Evolutionary conservation across 352 stramenopile genomes (phyloP).

Genomic region (Globisporangium polare): DNA sequence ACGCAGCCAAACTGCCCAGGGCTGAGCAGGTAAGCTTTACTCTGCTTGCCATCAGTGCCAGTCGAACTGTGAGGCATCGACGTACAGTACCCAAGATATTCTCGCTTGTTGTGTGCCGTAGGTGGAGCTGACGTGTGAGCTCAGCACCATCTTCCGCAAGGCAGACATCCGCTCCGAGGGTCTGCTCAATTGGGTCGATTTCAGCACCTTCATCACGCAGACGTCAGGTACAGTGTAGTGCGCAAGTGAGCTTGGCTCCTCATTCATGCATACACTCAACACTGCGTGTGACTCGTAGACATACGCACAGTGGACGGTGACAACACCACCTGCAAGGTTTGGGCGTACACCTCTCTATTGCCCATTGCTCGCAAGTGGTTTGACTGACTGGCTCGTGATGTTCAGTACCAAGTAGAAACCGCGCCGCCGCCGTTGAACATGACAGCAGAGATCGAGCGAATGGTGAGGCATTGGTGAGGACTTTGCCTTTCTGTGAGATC

Average conservation of each 20-base stretch:
- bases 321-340: constrained; percentile 7
- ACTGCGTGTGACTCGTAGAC: neutral
- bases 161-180: constrained; percentile 31
- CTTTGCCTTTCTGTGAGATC: too few relatives aligned
- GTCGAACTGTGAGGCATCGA: too few relatives aligned
- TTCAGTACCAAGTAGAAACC: constrained; percentile 29
- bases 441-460: constrained; percentile 35
- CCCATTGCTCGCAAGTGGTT: too few relatives aligned
- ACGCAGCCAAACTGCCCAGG: constrained; percentile 14
- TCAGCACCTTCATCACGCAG: constrained; percentile 42
- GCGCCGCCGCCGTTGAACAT: constrained; percentile 25
- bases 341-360: too few relatives aligned
- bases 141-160: constrained; percentile 35
- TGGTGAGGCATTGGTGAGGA: constrained; percentile 22
- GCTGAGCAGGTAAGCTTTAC: constrained; percentile 22
- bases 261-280: neutral
- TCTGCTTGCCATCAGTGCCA: neutral
- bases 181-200: constrained; percentile 38
- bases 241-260: neutral
- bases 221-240: constrained; percentile 28
- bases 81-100: neutral
- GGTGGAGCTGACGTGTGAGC: constrained; percentile 28
- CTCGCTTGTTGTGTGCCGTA: constrained; percentile 6
- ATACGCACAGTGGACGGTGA: constrained; percentile 8
- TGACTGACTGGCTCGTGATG: neutral